Evolutionary conservation across 2,329 filamentous ascomycete genomes (phyloP).

Genomic region (Byssoonygena ceratinophila): DNA sequence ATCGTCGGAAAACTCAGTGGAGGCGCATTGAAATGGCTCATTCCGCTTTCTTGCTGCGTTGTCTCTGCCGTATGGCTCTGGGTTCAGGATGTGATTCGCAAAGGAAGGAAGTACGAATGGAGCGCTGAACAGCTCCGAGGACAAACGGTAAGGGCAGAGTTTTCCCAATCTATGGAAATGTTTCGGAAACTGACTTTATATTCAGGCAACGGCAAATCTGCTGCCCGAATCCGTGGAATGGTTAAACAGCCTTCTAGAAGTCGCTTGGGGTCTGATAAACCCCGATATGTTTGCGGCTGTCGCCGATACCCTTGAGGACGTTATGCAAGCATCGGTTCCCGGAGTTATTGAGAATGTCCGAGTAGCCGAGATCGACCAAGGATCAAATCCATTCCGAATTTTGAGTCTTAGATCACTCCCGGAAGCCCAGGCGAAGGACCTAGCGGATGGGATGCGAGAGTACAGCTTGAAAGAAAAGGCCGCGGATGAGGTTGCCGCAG

Average conservation of each 20-base stretch:
- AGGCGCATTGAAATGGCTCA: conserved; percentile 61
- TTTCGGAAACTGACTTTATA: background rate
- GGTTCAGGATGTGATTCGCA: conserved; percentile 76
- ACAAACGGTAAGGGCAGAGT: conserved; percentile 51
- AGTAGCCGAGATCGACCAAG: conserved; percentile 89
- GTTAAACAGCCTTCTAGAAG: conserved; percentile 80
- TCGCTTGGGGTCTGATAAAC: conserved; percentile 86
- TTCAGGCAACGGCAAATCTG: conserved; percentile 66
- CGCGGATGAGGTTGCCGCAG: conserved; percentile 72
- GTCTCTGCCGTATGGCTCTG: conserved; percentile 74
- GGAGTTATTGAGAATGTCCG: conserved; percentile 87
- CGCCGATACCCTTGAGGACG: conserved; percentile 87
- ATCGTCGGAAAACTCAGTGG: conserved; percentile 71
- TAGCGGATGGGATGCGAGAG: conserved; percentile 70
- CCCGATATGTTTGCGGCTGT: conserved; percentile 89
- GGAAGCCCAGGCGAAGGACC: conserved; percentile 65
- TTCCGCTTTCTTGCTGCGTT: conserved; percentile 62
- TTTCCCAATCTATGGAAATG: background rate
- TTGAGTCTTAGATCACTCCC: conserved; percentile 77
- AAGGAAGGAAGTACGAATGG: conserved; percentile 79
- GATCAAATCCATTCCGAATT: conserved; percentile 78
- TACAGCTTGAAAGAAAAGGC: conserved; percentile 74
- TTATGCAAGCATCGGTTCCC: conserved; percentile 93
- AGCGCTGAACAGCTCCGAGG: conserved; percentile 74
- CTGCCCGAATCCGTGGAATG: conserved; percentile 90